Evolutionary conservation across 176 grass and related monocot species (phyloP).

Genomic region (Paspalum notatum): DNA sequence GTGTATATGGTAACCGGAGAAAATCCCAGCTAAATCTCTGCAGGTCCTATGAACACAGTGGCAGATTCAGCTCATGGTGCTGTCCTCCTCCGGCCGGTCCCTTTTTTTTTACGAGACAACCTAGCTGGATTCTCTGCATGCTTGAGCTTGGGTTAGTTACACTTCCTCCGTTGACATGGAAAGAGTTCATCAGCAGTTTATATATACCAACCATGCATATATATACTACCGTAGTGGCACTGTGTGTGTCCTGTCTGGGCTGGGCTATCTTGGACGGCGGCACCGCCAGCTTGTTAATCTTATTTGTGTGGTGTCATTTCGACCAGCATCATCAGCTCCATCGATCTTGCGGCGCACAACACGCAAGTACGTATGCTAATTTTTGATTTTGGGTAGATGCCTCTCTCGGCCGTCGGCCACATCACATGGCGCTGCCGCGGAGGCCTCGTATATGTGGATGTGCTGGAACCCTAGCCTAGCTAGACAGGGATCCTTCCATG

Average conservation of each 20-base stretch:
- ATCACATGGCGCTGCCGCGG: conserved; percentile 25
- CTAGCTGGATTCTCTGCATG: conserved; percentile 31
- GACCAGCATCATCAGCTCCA: not conserved
- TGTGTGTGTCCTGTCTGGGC: not conserved
- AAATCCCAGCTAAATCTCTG: conserved; percentile 27
- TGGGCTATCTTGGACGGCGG: not conserved
- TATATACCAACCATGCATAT: not conserved
- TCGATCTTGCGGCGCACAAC: not conserved
- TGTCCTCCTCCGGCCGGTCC: not conserved
- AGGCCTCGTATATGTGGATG: not conserved
- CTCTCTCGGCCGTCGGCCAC: not conserved
- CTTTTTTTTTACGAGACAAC: conserved; percentile 21
- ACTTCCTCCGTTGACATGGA: conserved; percentile 1
- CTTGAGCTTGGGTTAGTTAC: not conserved
- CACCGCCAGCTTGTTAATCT: not conserved
- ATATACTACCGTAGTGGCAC: not conserved
- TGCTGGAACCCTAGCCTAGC: conserved; percentile 3
- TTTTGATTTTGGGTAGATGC: not conserved
- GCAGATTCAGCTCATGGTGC: conserved; percentile 9
- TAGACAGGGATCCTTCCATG: conserved; percentile 30
- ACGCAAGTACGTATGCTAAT: not conserved
- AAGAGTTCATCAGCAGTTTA: not conserved
- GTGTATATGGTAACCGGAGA: not conserved
- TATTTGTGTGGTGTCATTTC: conserved; percentile 14
- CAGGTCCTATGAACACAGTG: conserved; percentile 27